Percentiles rank a stretch among this genome's conserved stretches.
These are phyloP conservation scores for Beauveria asiatica DNA, from an alignment of 2,329 filamentous ascomycete species.

Conservation along the genomic window DNA sequence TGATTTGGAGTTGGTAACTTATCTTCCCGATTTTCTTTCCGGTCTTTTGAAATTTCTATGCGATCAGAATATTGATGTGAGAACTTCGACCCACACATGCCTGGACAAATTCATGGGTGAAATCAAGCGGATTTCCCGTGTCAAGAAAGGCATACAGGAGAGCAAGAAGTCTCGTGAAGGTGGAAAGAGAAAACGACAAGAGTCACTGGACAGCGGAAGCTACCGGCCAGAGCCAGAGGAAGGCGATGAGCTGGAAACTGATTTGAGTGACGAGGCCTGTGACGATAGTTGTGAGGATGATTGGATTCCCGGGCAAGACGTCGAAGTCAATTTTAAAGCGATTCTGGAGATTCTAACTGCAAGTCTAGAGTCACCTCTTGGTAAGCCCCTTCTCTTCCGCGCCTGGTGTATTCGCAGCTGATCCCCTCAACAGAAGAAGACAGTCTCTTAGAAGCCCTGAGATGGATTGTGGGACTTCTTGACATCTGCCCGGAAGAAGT, in stretches of 20 bases:
- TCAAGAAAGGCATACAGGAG: constrained; percentile 87
- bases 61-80: constrained; percentile 87
- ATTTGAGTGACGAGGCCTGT: constrained; percentile 47
- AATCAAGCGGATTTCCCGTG: constrained; percentile 86
- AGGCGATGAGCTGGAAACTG: constrained; percentile 51
- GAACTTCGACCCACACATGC: constrained; percentile 80
- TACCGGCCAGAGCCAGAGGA: constrained; percentile 49
- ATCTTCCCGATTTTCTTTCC: constrained; percentile 82
- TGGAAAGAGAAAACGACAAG: constrained; percentile 59
- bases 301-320: constrained; percentile 95
- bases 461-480: constrained; percentile 94
- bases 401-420: background rate
- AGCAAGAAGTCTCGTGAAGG: constrained; percentile 65
- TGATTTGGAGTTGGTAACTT: constrained; percentile 88
- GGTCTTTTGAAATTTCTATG: constrained; percentile 88
- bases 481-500: constrained; percentile 98
- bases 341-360: constrained; percentile 87
- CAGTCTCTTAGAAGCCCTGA: constrained; percentile 79
- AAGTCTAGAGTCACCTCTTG: constrained; percentile 74
- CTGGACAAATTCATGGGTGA: constrained; percentile 86
- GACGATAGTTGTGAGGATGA: constrained; percentile 70
- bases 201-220: constrained; percentile 60
- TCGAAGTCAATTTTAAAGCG: constrained; percentile 84
- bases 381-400: constrained; percentile 34
- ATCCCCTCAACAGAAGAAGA: constrained; percentile 60